Evolutionary conservation across 768 basidiomycete genomes (phyloP), one percentile per base, ranked within the genome.

Genomic region (Trametes gibbosa): DNA sequence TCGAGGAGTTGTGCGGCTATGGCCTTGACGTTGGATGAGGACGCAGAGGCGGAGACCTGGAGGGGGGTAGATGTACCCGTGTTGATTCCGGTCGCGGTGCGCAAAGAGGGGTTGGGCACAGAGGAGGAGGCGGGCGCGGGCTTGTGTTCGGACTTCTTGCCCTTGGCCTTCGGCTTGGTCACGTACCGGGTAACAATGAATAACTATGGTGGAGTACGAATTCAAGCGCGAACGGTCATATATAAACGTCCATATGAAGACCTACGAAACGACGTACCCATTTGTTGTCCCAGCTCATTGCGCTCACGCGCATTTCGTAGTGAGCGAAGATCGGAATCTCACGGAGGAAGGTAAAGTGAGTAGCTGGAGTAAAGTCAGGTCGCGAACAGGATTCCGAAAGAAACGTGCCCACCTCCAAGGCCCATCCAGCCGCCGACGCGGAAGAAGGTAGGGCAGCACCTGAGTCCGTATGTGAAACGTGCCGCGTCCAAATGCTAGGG

Each of bases 221-320:
- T 12, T 46, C 42, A 47, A 34, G 23, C 9, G 34, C 29, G 17
- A 1, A 8, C 17, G 40, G 43, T 12, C 9, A 8, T 21, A 19
- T 19, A 21, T 9, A 10, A 9, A 47, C 40, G 50, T 40, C 2
- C 25, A 1, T 8, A 25, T 42, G 2, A 40, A 39, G 23, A 21
- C 3, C 3, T 45, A 10, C 13, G 24, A 24, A 23, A 53, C 34
- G 23, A 35, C 83, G 46, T 64, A 87, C 89, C 89, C 89, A 91
- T 81, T 92, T 92, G 34, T 84, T 73, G 52, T 90, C 89, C 90
- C 90, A 92, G 5, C 79, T 74, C 12, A 74, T 84, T 2, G 89
- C 71, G 23, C 69, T 75, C 12, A 81, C 66, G 40, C 84, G 76
- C 10, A 90, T 77, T 71, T 91, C 86, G 62, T 87, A 91, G 1